Percentiles rank a stretch among this genome's conserved stretches.
Evolutionary conservation across 2,329 filamentous ascomycete genomes (phyloP).

Genomic region (Aureobasidium sp.): DNA sequence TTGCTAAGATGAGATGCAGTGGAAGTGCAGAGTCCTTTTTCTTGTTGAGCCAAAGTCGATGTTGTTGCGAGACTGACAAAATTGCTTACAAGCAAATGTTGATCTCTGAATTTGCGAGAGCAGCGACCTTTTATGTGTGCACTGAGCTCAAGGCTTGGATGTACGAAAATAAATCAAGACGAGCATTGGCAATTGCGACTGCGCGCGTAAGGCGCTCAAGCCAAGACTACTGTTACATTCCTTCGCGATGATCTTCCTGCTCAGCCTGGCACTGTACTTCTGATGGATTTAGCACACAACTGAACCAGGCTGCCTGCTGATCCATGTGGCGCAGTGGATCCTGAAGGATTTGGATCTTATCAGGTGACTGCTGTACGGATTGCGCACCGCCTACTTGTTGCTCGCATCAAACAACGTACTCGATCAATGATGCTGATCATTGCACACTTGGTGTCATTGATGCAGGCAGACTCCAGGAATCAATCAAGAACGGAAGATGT

Average conservation of each 20-base stretch:
- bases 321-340: neutral
- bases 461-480: neutral
- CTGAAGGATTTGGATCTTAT: neutral
- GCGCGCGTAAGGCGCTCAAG: neutral
- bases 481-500: neutral
- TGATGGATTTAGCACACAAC: neutral
- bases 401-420: neutral
- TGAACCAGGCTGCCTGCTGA: neutral
- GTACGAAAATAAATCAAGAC: neutral
- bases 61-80: neutral
- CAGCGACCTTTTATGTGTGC: neutral
- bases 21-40: neutral
- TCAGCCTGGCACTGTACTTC: neutral
- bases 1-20: neutral
- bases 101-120: no score
- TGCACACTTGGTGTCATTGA: neutral
- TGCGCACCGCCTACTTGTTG: neutral
- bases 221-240: neutral
- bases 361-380: neutral
- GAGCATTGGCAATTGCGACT: neutral
- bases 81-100: neutral
- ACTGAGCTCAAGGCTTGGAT: neutral
- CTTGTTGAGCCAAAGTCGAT: neutral
- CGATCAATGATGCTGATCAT: neutral
- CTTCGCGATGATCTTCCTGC: neutral